Base-by-base conservation (phyloP, 768 basidiomycete species). In the Strobilomyces dryophilus region DNA sequence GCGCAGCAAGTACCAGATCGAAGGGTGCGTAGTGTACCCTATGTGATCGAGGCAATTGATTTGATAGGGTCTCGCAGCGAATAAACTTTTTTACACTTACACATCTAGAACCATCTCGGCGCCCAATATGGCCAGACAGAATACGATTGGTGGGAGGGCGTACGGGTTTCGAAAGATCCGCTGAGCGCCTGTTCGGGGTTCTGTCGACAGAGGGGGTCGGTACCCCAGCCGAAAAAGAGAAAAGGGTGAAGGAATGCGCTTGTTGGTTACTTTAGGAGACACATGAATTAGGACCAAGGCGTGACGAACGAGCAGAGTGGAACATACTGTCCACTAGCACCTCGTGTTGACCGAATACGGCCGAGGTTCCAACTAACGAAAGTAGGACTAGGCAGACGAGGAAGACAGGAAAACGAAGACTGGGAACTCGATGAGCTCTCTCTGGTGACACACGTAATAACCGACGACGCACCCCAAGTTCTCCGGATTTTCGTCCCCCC, bases 1-100 rank as follows among this genome's bases (percentile, higher is more conserved):
- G 57, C 6, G 82, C 79, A 0, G 97, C 92, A 37, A 97, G 74
- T n/a, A 83, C 68, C n/a, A 95, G 81, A 70, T 99, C 95, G n/a
- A 84, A 80, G 1, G 79, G 69, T 11, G 83, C 77, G 53, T 92
- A 89, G 55, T 87, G 82, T 14, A 71, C 51, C 34, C 75, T 76
- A 35, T 35, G 45, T 40, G 34, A 17, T 55, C 49, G 39, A 24
- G 5, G 8, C 12, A 35, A 43, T 49, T 18, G 18, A 36, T 31
- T 47, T 2, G 18, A 49, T 20, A 53, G 46, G 47, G 37, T 32
- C 29, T 45, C 15, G 26, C 18, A 34, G 18, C 0, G 11, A 32
- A 54, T 36, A 50, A 51, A 52, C 5, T 26, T 41, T 58, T 24
- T 44, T 57, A n/a, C 8, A 73, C 86, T 64, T 65, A 90, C 83